Evolutionary conservation across 129 eudicot species (phyloP).

Genomic region (Ambrosia trifida): DNA sequence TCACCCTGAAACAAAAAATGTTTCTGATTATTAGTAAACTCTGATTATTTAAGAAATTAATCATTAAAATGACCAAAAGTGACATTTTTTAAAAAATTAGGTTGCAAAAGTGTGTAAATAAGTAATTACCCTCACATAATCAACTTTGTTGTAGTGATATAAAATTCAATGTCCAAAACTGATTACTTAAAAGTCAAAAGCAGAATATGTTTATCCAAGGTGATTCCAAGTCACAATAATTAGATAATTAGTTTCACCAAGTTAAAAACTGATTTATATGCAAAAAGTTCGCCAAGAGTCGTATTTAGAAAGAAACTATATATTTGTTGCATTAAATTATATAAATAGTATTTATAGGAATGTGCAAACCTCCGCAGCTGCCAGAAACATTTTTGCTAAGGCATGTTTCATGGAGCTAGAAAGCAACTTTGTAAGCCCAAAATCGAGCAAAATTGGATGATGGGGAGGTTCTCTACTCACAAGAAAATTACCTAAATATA

Average conservation of each 20-base stretch:
- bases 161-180: neutral
- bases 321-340: neutral
- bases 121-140: neutral
- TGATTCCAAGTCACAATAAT: neutral
- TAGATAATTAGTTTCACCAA: neutral
- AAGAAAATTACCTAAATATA: constrained; percentile 84
- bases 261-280: constrained; percentile 1
- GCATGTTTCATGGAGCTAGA: constrained; percentile 82
- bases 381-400: constrained; percentile 93
- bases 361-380: constrained; percentile 87
- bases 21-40: neutral
- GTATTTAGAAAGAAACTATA: neutral
- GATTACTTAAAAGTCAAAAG: neutral
- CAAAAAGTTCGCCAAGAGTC: neutral
- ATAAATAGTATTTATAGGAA: constrained; percentile 7
- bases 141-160: neutral
- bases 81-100: neutral
- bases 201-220: neutral
- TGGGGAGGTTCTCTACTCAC: constrained; percentile 97
- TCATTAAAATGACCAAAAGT: neutral
- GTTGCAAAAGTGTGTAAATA: neutral
- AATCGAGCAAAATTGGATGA: constrained; percentile 90
- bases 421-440: constrained; percentile 92
- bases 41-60: neutral
- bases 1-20: constrained; percentile 66